Base-by-base conservation (phyloP, 1,284 basidiomycete genomes). In the Cutaneotrichosporon mucoides region DNA sequence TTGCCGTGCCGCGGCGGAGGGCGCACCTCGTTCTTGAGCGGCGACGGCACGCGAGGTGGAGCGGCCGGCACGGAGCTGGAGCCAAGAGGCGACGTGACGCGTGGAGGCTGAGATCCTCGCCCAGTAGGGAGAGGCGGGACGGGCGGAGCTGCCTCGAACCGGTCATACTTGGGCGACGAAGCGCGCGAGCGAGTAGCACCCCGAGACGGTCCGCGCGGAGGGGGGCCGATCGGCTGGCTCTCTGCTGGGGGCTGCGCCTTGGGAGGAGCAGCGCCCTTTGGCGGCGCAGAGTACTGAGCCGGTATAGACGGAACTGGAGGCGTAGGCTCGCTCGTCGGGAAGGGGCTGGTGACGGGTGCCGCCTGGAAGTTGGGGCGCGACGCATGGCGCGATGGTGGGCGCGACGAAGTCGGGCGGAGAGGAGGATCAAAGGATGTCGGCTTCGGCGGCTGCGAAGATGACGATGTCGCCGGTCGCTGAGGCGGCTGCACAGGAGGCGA, bases 361-460 rank as follows among this genome's bases (percentile, higher is more conserved):
- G 62, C 42, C 3, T 58, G 56, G 47, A 60, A 60, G n/a, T 43
- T 38, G 4, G 60, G 58, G 13, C 54, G 44, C 13, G 37, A 40
- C 6, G 60, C 41, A 41, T 62, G 61, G 2, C 63, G 45, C 13
- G 60, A 62, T 7, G 61, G 43, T 0, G 63, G 60, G 4, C 63
- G 60, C 15, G 44, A 66, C 35, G 43, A 56, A 4, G 60, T 57
- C 7, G 61, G 61, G 15, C 65, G 62, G 6, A 70, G 58, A n/a
- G 68, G 69, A 1, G 68, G 70, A 42, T 73, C 69, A 49, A 71
- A 72, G 4, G 63, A 55, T 13, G 64, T 62, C 16, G 57, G 60
- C 36, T 61, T 59, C n/a, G 63, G 63, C 11, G 57, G 60, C 40
- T 59, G 58, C 3, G 46, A 47, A 5, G 56, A 35, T 36, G 60